Evolutionary conservation across 2,329 filamentous ascomycete genomes (phyloP).

Genomic region (Alternaria triticimaculans): DNA sequence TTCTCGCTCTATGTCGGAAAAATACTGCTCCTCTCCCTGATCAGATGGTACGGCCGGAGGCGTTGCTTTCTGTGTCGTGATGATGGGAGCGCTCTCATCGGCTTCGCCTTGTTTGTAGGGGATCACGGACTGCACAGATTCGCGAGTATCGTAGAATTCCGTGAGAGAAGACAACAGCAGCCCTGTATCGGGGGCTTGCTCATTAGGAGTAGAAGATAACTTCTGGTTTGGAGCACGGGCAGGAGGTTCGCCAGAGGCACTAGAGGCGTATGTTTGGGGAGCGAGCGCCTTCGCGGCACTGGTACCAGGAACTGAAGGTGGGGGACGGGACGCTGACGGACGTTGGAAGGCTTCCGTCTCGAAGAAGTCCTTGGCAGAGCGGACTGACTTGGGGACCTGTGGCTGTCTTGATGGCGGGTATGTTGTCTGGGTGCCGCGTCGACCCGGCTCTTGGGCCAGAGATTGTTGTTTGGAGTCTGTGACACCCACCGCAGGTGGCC

Average conservation of each 20-base stretch:
- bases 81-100: slow-evolving; percentile 7
- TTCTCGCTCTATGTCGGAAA: slow-evolving; percentile 4
- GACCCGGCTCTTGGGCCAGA: slow-evolving; percentile 1
- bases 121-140: background rate
- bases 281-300: slow-evolving; percentile 6
- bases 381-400: slow-evolving; percentile 31
- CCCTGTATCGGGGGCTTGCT: background rate
- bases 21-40: background rate
- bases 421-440: slow-evolving; percentile 9
- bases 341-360: slow-evolving; percentile 33
- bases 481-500: slow-evolving; percentile 23
- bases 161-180: background rate
- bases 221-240: slow-evolving; percentile 4
- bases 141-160: background rate
- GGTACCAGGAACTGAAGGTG: slow-evolving; percentile 11
- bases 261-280: background rate
- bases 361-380: slow-evolving; percentile 37
- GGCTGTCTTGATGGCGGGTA: slow-evolving; percentile 9
- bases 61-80: slow-evolving; percentile 12
- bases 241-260: background rate
- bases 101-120: background rate
- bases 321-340: slow-evolving; percentile 15
- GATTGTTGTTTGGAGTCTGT: slow-evolving; percentile 29
- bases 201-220: background rate
- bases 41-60: background rate